Percentiles rank a stretch among this genome's conserved stretches.
These are phyloP conservation scores for Pseudozyma thailandica DNA, from an alignment of 1,284 basidiomycete species.

Conservation along the genomic window DNA sequence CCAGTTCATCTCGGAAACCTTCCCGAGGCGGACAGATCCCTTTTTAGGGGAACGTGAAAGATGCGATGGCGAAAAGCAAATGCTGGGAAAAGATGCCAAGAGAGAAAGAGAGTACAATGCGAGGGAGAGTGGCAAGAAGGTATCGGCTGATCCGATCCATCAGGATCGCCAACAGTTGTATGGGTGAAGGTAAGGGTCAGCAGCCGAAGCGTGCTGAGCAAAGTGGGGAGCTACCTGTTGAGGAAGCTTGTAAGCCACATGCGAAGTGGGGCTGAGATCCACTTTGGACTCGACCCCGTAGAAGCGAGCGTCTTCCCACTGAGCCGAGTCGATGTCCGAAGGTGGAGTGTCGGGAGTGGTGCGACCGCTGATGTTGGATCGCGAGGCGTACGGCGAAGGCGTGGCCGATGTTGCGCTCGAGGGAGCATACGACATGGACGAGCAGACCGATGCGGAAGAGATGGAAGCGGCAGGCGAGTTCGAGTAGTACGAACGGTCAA, in stretches of 20 bases:
- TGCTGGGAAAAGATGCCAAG: neutral
- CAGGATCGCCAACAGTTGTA: conserved; percentile 43
- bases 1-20: too few species aligned
- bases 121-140: conserved; percentile 8
- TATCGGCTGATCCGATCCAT: neutral
- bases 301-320: conserved; percentile 41
- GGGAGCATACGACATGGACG: conserved; percentile 35
- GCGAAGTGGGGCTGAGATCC: conserved; percentile 23
- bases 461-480: conserved; percentile 43
- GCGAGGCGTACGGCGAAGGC: conserved; percentile 51
- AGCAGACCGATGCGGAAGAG: conserved; percentile 51
- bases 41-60: neutral
- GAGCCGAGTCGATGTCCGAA: conserved; percentile 49
- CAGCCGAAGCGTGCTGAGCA: conserved; percentile 16
- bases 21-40: too few species aligned
- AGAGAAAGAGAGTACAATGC: neutral
- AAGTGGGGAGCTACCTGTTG: conserved; percentile 5
- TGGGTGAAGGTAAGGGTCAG: conserved; percentile 41
- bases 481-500: conserved; percentile 28
- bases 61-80: neutral
- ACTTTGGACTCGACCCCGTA: conserved; percentile 31
- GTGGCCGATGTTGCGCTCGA: conserved; percentile 40
- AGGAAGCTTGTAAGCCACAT: conserved; percentile 20
- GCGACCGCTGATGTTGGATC: conserved; percentile 50
- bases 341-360: conserved; percentile 63